Conservation (phyloP, 1,284 basidiomycete species). For the Sutorius eximius region DNA sequence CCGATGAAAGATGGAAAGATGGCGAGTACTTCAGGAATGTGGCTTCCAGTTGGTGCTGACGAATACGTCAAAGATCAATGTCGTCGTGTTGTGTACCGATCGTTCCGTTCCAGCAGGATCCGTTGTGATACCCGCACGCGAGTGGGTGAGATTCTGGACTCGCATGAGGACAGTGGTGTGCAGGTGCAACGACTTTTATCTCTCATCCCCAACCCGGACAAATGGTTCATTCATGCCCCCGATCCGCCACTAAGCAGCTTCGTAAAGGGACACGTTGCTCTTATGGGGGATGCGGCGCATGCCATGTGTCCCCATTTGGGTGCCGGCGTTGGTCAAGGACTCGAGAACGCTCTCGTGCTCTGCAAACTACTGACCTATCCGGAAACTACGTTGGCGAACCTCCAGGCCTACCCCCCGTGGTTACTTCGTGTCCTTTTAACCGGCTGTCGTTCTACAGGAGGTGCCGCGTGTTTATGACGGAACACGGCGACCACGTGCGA, state of each 20-base stretch:
- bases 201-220: conserved; percentile 50
- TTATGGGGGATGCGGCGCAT: conserved; percentile 64
- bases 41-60: neutral
- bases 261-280: conserved; percentile 46
- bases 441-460: conserved; percentile 27
- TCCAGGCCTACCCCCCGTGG: conserved; percentile 29
- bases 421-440: neutral
- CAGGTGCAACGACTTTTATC: conserved; percentile 46
- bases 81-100: conserved; percentile 52
- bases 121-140: conserved; percentile 34
- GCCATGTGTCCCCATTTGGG: conserved; percentile 63
- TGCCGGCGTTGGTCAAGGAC: conserved; percentile 61
- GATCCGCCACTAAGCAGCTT: conserved; percentile 50
- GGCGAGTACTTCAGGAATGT: conserved; percentile 29
- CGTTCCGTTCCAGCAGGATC: conserved; percentile 39
- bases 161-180: conserved; percentile 50
- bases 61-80: conserved; percentile 43
- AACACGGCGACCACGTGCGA: conserved; percentile 46
- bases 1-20: conserved; percentile 47
- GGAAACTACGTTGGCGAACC: conserved; percentile 41
- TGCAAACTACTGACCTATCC: conserved; percentile 50
- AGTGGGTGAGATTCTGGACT: conserved; percentile 53
- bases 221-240: conserved; percentile 61
- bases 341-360: conserved; percentile 59
- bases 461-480: conserved; percentile 47